Percentiles rank a stretch among this genome's conserved stretches.
Conservation (phyloP, 306 rosid genomes). For the Acacia acuminata region DNA sequence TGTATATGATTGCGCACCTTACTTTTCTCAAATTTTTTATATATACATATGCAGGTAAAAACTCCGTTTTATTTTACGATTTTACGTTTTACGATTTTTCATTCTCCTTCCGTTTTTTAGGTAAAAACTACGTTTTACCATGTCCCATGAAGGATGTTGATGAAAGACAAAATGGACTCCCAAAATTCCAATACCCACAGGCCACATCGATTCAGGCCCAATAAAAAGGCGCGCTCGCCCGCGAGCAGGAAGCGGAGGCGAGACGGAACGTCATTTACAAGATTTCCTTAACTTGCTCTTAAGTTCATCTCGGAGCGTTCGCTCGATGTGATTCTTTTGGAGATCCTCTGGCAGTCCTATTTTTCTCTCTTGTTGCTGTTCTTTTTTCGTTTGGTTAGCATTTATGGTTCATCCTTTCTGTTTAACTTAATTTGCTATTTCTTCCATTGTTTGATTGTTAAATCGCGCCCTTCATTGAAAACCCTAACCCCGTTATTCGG, state of each 20-base stretch:
- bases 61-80: too few species aligned
- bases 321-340: neutral
- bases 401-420: neutral
- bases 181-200: neutral
- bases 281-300: neutral
- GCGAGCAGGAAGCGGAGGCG: neutral
- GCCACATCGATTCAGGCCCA: neutral
- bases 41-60: too few species aligned
- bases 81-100: too few species aligned
- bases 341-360: neutral
- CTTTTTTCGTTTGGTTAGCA: slow-evolving; percentile 18
- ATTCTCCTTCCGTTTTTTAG: too few species aligned
- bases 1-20: too few species aligned
- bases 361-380: neutral
- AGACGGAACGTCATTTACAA: neutral
- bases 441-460: neutral
- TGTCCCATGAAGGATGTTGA: too few species aligned
- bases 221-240: neutral
- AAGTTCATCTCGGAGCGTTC: neutral
- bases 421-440: neutral
- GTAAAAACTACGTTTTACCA: too few species aligned
- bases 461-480: neutral
- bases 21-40: too few species aligned
- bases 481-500: neutral
- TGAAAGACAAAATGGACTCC: too few species aligned